phyloP scores from a whole-genome alignment of 2,329 filamentous ascomycete species.

The Xylariaceae sp. region DNA sequence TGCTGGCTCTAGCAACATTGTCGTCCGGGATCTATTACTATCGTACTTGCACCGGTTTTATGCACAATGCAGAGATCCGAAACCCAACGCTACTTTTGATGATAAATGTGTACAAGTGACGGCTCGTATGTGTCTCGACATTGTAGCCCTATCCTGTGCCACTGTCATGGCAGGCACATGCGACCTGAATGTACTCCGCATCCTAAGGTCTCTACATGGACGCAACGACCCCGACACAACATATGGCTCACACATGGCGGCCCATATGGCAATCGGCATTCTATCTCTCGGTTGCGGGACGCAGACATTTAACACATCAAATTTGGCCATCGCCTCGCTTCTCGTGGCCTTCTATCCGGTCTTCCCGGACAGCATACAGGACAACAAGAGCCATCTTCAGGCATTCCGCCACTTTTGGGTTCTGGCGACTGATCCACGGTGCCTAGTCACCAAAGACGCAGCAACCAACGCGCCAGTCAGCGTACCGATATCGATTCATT shows the following conservation, averaged over 20 bases:
- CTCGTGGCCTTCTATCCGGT: constrained; percentile 92
- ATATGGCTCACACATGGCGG: constrained; percentile 90
- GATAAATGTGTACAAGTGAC: constrained; percentile 77
- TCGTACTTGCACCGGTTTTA: constrained; percentile 85
- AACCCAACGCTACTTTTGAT: constrained; percentile 61
- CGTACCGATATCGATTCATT: constrained; percentile 63
- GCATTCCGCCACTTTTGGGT: constrained; percentile 98
- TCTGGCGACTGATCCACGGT: constrained; percentile 82
- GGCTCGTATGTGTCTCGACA: constrained; percentile 84
- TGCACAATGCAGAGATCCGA: constrained; percentile 56
- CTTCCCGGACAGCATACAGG: constrained; percentile 82
- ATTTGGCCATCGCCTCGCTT: constrained; percentile 79
- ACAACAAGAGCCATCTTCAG: constrained; percentile 92
- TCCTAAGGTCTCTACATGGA: constrained; percentile 82
- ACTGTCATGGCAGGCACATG: constrained; percentile 96
- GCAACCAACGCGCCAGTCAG: constrained; percentile 76
- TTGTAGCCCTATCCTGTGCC: constrained; percentile 74
- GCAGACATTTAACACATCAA: constrained; percentile 83
- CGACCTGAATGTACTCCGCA: constrained; percentile 78
- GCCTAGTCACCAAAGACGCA: constrained; percentile 81
- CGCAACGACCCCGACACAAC: constrained; percentile 77
- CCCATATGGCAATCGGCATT: constrained; percentile 85
- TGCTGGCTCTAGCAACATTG: constrained; percentile 65
- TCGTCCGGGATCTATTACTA: constrained; percentile 76
- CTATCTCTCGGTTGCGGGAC: constrained; percentile 91